These are phyloP conservation scores for Trichosanthes cucumerina DNA, from an alignment of 306 rosid species.

Conservation along the genomic window DNA sequence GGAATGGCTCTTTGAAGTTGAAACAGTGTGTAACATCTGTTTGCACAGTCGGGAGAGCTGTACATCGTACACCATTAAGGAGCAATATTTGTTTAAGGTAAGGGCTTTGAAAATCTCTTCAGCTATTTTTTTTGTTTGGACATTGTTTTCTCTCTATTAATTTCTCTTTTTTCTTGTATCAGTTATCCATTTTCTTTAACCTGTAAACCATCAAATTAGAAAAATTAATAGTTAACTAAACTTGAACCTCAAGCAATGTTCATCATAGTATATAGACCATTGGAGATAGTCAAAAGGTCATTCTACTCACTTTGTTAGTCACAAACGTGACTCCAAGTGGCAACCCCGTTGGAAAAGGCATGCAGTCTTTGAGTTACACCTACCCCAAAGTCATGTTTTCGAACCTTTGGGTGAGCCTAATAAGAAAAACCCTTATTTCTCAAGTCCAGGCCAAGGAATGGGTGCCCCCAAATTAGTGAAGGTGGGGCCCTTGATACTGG, in stretches of 20 bases:
- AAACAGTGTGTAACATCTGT: slow-evolving; percentile 35
- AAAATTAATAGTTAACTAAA: neutral
- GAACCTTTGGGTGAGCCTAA: neutral
- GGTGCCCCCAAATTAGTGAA: neutral
- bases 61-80: slow-evolving; percentile 27
- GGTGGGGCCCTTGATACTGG: neutral
- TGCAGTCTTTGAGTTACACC: neutral
- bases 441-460: neutral
- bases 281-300: neutral
- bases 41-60: slow-evolving; percentile 43
- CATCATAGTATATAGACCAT: neutral
- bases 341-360: neutral
- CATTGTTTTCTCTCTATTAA: neutral
- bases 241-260: neutral
- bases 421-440: neutral
- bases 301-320: neutral
- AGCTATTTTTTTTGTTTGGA: neutral
- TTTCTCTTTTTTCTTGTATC: neutral
- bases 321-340: neutral
- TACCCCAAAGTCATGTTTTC: neutral
- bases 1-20: slow-evolving; percentile 48
- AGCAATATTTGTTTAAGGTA: slow-evolving; percentile 45
- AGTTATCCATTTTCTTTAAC: neutral
- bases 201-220: neutral
- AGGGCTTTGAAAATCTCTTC: slow-evolving; percentile 6